Evolutionary conservation across 1,139 yeast genomes (phyloP).

Genomic region (Spathaspora sp.): DNA sequence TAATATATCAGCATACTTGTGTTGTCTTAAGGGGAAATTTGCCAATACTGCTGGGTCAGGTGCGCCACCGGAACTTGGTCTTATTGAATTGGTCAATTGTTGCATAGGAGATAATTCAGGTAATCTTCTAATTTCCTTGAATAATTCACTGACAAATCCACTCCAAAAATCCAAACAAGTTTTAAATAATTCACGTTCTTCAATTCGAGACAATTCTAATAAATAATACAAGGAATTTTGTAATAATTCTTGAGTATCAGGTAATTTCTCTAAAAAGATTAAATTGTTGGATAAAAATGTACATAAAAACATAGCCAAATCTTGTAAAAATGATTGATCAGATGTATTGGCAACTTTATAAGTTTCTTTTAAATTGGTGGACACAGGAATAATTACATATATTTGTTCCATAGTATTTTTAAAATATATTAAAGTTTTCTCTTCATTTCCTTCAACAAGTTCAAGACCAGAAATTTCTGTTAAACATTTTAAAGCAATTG

Average conservation of each 20-base stretch:
- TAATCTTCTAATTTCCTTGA: constrained; percentile 78
- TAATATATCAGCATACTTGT: constrained; percentile 71
- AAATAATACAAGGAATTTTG: constrained; percentile 76
- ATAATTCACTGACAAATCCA: constrained; percentile 74
- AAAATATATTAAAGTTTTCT: constrained; percentile 69
- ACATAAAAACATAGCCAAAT: constrained; percentile 88
- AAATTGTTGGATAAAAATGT: constrained; percentile 82
- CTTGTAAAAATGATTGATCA: constrained; percentile 94
- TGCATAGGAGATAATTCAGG: constrained; percentile 79
- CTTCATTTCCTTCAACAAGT: constrained; percentile 50
- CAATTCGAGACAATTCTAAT: constrained; percentile 83
- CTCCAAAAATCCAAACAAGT: constrained; percentile 96
- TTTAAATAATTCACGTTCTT: constrained; percentile 93
- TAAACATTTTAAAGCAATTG: constrained; percentile 83
- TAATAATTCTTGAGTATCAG: constrained; percentile 56
- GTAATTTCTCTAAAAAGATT: constrained; percentile 65
- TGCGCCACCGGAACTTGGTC: constrained; percentile 68
- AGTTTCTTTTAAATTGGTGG: constrained; percentile 69
- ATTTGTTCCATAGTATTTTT: constrained; percentile 73
- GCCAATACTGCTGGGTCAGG: constrained; percentile 79
- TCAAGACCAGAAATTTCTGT: constrained; percentile 79
- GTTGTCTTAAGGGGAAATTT: constrained; percentile 80
- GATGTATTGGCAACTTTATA: constrained; percentile 75
- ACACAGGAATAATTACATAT: constrained; percentile 67
- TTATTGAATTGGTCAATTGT: constrained; percentile 59